Conservation (phyloP, 495 filamentous ascomycete species). For the Xylaria intraflava region DNA sequence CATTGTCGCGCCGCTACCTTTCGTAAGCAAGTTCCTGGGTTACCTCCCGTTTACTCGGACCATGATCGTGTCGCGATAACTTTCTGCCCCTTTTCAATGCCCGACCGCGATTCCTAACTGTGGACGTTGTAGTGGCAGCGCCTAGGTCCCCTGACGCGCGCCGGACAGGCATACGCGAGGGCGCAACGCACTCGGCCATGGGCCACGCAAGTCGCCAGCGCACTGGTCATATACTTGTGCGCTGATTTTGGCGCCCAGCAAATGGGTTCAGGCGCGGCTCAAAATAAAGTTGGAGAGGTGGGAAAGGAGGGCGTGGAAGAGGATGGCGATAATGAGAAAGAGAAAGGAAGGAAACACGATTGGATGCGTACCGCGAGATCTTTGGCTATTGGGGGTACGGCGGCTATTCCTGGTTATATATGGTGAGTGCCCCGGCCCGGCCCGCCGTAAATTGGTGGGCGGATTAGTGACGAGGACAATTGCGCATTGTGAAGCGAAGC, state of each 20-base stretch:
- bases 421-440: conserved; percentile 49
- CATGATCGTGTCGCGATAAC: too few species aligned
- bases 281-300: not conserved
- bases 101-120: not conserved
- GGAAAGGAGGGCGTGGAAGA: not conserved
- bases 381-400: conserved; percentile 62
- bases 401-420: conserved; percentile 69
- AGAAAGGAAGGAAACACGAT: conserved; percentile 55
- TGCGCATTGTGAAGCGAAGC: not conserved
- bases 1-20: conserved; percentile 25
- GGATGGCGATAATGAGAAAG: conserved; percentile 35
- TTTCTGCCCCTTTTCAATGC: not conserved
- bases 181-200: conserved; percentile 65
- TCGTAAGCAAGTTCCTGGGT: not conserved
- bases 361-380: conserved; percentile 62
- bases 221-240: conserved; percentile 68
- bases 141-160: conserved; percentile 51
- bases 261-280: conserved; percentile 22
- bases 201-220: conserved; percentile 66
- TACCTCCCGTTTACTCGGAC: too few species aligned
- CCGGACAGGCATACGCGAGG: conserved; percentile 64
- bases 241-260: conserved; percentile 77
- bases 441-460: not conserved
- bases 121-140: conserved; percentile 34
- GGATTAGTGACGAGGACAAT: not conserved